phyloP scores from a whole-genome alignment of 768 basidiomycete species.

The Leucosporidium creatinivorum region DNA sequence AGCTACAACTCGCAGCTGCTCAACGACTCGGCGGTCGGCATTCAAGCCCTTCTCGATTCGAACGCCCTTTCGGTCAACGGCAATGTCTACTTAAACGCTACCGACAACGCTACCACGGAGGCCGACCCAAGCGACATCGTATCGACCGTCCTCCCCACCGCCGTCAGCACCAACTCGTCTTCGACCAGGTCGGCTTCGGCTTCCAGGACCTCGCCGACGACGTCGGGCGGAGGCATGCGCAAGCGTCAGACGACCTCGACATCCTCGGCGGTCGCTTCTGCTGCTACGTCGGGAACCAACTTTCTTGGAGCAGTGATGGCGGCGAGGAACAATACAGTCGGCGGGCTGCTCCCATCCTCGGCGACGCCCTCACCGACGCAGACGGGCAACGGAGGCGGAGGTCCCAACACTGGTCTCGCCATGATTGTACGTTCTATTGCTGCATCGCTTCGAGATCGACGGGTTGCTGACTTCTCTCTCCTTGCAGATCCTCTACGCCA shows the following conservation, averaged over 20 bases:
- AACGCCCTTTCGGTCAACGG: conserved; percentile 19
- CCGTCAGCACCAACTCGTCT: background rate
- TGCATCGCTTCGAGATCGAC: background rate
- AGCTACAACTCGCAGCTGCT: conserved; percentile 42
- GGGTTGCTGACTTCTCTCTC: too few species aligned
- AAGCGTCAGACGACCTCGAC: background rate
- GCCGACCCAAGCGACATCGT: background rate
- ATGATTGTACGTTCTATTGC: conserved; percentile 49
- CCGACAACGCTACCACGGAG: background rate
- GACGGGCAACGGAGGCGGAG: conserved; percentile 43
- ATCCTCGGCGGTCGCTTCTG: conserved; percentile 19
- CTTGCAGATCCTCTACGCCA: too few species aligned
- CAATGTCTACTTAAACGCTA: conserved; percentile 13
- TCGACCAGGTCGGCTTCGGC: background rate
- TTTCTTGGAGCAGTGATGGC: conserved; percentile 56
- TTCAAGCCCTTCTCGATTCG: conserved; percentile 44
- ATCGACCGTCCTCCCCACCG: background rate
- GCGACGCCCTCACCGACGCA: conserved; percentile 38
- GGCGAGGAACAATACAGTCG: conserved; percentile 46
- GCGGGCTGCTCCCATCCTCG: conserved; percentile 17
- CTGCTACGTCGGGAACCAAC: conserved; percentile 8
- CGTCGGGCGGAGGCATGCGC: background rate
- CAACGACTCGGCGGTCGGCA: conserved; percentile 54
- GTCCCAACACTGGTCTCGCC: conserved; percentile 56
- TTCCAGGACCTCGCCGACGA: background rate